phyloP scores from a whole-genome alignment of 352 stramenopile species.

The Globisporangium spiculum region DNA sequence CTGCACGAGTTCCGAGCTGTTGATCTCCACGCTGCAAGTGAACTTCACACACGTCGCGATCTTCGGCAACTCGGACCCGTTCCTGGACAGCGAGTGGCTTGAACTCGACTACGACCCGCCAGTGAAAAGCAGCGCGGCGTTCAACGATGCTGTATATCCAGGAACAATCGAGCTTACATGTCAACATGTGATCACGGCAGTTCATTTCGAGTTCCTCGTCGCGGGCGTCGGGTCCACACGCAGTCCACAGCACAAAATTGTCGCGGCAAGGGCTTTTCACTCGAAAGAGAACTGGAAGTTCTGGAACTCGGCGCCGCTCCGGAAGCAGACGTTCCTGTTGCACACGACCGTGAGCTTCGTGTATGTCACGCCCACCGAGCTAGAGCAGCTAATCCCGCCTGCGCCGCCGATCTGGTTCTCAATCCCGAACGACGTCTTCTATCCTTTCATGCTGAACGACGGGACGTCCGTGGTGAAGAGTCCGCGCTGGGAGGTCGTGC shows the following conservation, averaged over 20 bases:
- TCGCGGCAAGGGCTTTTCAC: constrained; percentile 34
- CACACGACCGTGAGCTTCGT: constrained; percentile 37
- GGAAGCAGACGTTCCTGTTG: constrained; percentile 27
- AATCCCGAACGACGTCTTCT: constrained; percentile 54
- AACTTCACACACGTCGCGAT: constrained; percentile 38
- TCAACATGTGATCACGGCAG: constrained; percentile 22
- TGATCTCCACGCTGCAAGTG: constrained; percentile 25
- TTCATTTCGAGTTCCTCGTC: constrained; percentile 46
- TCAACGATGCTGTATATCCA: constrained; percentile 19
- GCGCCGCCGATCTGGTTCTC: constrained; percentile 47
- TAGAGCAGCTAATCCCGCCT: constrained; percentile 35
- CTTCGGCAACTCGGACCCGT: constrained; percentile 45
- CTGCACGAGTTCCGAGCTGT: constrained; percentile 19
- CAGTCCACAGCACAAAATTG: constrained; percentile 42
- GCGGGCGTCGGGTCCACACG: constrained; percentile 24
- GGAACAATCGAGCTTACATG: constrained; percentile 29
- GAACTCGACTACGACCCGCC: constrained; percentile 37
- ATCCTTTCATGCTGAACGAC: constrained; percentile 40
- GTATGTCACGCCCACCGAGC: constrained; percentile 13
- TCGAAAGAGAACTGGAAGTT: constrained; percentile 34
- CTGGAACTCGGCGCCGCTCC: constrained; percentile 20
- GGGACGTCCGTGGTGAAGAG: not conserved
- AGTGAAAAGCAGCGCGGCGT: constrained; percentile 16
- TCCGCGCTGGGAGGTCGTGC: not conserved
- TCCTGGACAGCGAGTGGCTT: constrained; percentile 35